These are phyloP conservation scores for Trichoderma sp. DNA, from an alignment of 2,329 filamentous ascomycete genomes.

Conservation along the genomic window DNA sequence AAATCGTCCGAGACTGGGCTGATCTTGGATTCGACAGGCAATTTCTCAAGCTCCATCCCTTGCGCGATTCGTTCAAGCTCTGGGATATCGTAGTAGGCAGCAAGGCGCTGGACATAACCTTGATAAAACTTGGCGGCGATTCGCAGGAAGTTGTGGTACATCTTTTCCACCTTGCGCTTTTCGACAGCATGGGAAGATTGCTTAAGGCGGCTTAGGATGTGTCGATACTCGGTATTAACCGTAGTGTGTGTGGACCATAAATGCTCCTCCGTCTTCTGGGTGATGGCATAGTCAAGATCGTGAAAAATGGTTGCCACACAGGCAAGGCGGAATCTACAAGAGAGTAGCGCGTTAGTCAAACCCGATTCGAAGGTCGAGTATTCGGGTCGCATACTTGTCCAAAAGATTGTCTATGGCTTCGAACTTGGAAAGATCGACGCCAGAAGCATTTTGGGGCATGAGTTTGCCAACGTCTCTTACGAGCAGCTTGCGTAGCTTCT, in stretches of 20 bases:
- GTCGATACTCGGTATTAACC: slow-evolving; percentile 76
- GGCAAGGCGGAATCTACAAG: slow-evolving; percentile 61
- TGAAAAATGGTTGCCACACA: slow-evolving; percentile 71
- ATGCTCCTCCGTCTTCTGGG: slow-evolving; percentile 62
- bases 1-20: slow-evolving; percentile 48
- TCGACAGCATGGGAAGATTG: slow-evolving; percentile 54
- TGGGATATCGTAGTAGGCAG: slow-evolving; percentile 55
- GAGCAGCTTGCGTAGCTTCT: slow-evolving; percentile 44
- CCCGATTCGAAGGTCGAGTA: not conserved
- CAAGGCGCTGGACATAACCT: slow-evolving; percentile 75
- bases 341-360: not conserved
- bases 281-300: slow-evolving; percentile 65
- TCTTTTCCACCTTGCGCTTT: slow-evolving; percentile 75
- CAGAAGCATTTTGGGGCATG: slow-evolving; percentile 35
- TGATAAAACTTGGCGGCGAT: slow-evolving; percentile 86
- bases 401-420: slow-evolving; percentile 44
- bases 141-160: slow-evolving; percentile 82
- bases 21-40: slow-evolving; percentile 43
- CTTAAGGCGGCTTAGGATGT: slow-evolving; percentile 57
- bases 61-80: slow-evolving; percentile 45
- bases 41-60: slow-evolving; percentile 42
- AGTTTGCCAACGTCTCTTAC: slow-evolving; percentile 44
- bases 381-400: slow-evolving; percentile 35
- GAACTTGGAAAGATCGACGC: slow-evolving; percentile 42
- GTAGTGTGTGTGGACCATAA: slow-evolving; percentile 78